phyloP scores from a whole-genome alignment of 2,329 filamentous ascomycete genomes.

The Calonectria honghensis region DNA sequence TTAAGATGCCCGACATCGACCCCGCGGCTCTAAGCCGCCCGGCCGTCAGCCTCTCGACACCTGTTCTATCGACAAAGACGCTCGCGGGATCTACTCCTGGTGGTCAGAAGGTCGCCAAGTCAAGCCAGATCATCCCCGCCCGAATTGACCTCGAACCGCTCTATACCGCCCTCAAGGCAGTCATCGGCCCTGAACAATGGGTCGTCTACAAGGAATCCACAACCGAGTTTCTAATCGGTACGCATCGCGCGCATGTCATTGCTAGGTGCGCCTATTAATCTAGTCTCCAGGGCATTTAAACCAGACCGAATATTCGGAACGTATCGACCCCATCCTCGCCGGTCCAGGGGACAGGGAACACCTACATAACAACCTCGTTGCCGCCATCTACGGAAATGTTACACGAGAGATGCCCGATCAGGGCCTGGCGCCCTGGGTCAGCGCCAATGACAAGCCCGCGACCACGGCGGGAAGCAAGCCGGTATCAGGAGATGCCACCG shows the following conservation, averaged over 20 bases:
- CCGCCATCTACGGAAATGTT: slow-evolving; percentile 81
- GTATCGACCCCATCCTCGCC: slow-evolving; percentile 76
- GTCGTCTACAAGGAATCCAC: slow-evolving; percentile 77
- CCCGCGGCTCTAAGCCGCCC: slow-evolving; percentile 80
- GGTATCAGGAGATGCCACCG: slow-evolving; percentile 78
- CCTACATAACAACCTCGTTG: slow-evolving; percentile 80
- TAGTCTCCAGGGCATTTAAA: slow-evolving; percentile 74
- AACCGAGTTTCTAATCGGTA: slow-evolving; percentile 79
- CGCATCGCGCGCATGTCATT: slow-evolving; percentile 33
- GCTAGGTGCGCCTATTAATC: slow-evolving; percentile 54
- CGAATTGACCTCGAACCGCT: slow-evolving; percentile 81
- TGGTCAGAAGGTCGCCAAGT: slow-evolving; percentile 73
- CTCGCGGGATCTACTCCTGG: slow-evolving; percentile 71
- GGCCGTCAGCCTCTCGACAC: slow-evolving; percentile 74
- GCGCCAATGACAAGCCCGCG: slow-evolving; percentile 80
- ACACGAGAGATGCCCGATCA: slow-evolving; percentile 81
- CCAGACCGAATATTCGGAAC: slow-evolving; percentile 75
- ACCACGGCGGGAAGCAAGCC: slow-evolving; percentile 75
- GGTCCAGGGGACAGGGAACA: slow-evolving; percentile 77
- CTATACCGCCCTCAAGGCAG: slow-evolving; percentile 76
- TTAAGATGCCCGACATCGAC: slow-evolving; percentile 81
- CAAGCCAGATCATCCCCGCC: slow-evolving; percentile 77
- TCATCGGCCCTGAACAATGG: slow-evolving; percentile 78
- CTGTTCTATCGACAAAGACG: slow-evolving; percentile 74
- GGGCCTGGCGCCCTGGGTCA: slow-evolving; percentile 82